Evolutionary conservation across 805 yeast genomes (phyloP), one percentile per base, ranked within the genome.

Genomic region (Cyberlindnera nakhonratchasimensis): DNA sequence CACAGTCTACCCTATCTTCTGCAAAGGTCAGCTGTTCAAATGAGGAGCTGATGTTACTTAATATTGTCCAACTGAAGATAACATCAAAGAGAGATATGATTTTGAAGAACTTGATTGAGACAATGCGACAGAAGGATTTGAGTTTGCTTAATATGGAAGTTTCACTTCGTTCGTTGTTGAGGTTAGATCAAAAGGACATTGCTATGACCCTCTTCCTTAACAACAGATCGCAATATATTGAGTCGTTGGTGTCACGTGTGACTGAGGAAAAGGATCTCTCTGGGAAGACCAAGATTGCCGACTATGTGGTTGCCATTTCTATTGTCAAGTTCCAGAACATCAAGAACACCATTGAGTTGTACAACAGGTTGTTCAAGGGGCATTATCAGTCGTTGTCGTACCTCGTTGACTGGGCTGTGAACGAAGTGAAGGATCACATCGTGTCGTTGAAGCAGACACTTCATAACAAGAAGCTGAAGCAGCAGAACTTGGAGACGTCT

Each of bases 381-480:
- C 56, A 58, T 29, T 53, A 62, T 31, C 62, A 62, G 29, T 70
- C 76, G 38, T 70, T 83, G 9, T 75, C 83, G 51, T 70, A 71
- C 23, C 66, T 88, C 14, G 82, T 87, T n/a, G 79, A 47, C 11
- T 48, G 52, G 52, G 43, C 43, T 12, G 4, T 30, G 18, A 29
- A 31, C 2, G 43, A 31, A 31, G 45, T 42, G 32, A 38, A 38
- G 25, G 37, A 16, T 26, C 53, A 34, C 39, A 80, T 47, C 88
- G 96, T 96, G 75, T 83, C 25, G 75, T 77, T 43, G 72, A 72
- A 11, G 83, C 81, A 58, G 75, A 90, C 85, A 51, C 63, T 90
- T 20, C 69, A 78, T 35, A 86, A 83, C 18, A 77, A 85, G 12
- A 71, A 77, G 35, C 66, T 75, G 33, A 66, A 69, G 7, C 72